Percentiles rank a stretch among this genome's conserved stretches.
Evolutionary conservation across 805 yeast genomes (phyloP).

Genomic region (Zygotorulaspora chibaensis): DNA sequence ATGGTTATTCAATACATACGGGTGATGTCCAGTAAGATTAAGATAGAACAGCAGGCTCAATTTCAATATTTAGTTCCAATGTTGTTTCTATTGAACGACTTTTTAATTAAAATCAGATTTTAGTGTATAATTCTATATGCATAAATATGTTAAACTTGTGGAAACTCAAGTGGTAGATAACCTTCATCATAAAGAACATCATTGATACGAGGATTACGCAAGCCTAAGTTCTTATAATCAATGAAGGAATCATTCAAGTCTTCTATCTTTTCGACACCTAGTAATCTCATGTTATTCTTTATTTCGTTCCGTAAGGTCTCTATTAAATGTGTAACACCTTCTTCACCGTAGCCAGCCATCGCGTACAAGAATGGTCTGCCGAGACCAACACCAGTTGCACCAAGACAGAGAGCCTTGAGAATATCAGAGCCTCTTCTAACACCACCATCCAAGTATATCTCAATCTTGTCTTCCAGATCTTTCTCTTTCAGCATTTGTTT

Average conservation of each 20-base stretch:
- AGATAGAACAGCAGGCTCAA: too few relatives aligned
- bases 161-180: constrained; percentile 13
- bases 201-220: constrained; percentile 38
- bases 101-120: too few relatives aligned
- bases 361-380: constrained; percentile 77
- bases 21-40: too few relatives aligned
- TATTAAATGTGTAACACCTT: constrained; percentile 63
- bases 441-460: constrained; percentile 73
- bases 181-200: constrained; percentile 19
- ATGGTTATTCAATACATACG: too few relatives aligned
- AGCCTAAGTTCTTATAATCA: constrained; percentile 26
- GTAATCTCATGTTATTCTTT: constrained; percentile 58
- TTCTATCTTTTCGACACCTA: constrained; percentile 52
- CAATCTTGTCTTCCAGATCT: constrained; percentile 47
- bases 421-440: constrained; percentile 72
- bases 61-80: too few relatives aligned
- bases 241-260: constrained; percentile 43
- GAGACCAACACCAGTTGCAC: constrained; percentile 71
- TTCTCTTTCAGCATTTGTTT: constrained; percentile 41
- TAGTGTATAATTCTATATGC: neutral
- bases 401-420: constrained; percentile 70
- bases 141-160: constrained; percentile 5
- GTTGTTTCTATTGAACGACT: too few relatives aligned
- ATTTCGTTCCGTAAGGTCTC: constrained; percentile 59
- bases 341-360: constrained; percentile 75